Evolutionary conservation across 352 stramenopile genomes (phyloP), one percentile per base, ranked within the genome.

Genomic region (Pythium rishiriense): DNA sequence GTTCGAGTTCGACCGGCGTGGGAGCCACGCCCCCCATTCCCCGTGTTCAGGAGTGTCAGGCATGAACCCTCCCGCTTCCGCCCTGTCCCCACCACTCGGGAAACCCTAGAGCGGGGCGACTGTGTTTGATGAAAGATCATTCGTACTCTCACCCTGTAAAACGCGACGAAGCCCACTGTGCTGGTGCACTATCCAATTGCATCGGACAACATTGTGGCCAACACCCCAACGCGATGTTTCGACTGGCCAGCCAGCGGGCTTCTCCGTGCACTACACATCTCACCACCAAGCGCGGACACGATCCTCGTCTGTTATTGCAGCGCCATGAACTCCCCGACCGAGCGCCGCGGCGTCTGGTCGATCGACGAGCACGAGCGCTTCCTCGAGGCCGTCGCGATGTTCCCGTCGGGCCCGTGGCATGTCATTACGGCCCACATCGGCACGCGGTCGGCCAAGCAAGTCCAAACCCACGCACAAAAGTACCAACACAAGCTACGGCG

Each of bases 401-500:
- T 86, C 67, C 81, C 81, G 2, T 75, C 72, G 25, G 80, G 82
- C 14, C 79, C 81, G 26, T 93, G 84, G 84, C 79, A 74, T 49
- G 76, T 79, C 29, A 93, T 93, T 55, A 79, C 84, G 4, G 76
- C 75, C 39, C 78, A 85, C 66, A 78, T 93, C 19, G 80, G 79
- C 58, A 90, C 84, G 62, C 78, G 81, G n/a, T 88, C 81, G 10
- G 86, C 88, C 65, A 89, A 88, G 68, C 84, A 93, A 63, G 79
- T 91, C 56, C 84, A 90, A 63, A 91, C 84, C 6, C 84, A 93
- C 52, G 84, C 84, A 24, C 84, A 93, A 58, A 93, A 93, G 70
- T 93, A 93, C 66, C 82, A 89, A 53, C 80, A 91, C 64, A 93
- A 93, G 66, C 81, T 93, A 43, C 78, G 86, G 62, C 83, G 83